Conservation (phyloP, 2,329 filamentous ascomycete genomes). For the Furcasterigmium sp. region DNA sequence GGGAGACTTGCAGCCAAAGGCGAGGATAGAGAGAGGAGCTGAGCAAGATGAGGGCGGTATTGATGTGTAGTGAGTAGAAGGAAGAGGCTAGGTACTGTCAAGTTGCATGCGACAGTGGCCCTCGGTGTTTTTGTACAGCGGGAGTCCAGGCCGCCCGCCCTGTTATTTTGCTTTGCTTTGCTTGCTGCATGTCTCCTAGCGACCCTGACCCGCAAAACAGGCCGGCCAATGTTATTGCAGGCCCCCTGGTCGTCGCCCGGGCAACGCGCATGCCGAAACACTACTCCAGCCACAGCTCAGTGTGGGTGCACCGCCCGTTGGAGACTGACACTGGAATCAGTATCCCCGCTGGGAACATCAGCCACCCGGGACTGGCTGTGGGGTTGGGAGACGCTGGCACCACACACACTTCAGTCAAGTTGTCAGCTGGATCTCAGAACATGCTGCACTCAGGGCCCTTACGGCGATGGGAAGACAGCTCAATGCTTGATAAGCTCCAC, state of each 20-base stretch:
- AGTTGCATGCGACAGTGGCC: neutral
- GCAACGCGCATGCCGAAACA: neutral
- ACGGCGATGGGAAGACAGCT: too few relatives aligned
- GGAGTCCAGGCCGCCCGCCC: neutral
- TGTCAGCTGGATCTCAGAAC: too few relatives aligned
- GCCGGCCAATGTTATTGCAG: conserved; percentile 1
- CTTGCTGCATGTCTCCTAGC: neutral
- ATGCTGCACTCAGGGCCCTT: too few relatives aligned
- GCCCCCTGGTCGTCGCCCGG: neutral
- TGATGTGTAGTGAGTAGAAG: neutral
- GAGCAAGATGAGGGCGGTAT: too few relatives aligned
- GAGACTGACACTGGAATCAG: too few relatives aligned
- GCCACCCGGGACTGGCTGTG: too few relatives aligned
- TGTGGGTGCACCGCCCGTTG: neutral
- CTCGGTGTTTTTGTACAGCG: neutral
- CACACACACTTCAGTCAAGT: too few relatives aligned
- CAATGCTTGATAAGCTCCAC: too few relatives aligned
- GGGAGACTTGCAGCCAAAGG: too few relatives aligned
- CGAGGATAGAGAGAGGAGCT: too few relatives aligned
- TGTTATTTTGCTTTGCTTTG: neutral
- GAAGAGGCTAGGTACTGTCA: neutral
- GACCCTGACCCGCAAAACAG: neutral
- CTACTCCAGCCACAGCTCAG: neutral
- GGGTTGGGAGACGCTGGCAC: too few relatives aligned
- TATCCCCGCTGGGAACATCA: too few relatives aligned